These are phyloP conservation scores for Polymyxa betae DNA, from an alignment of 208 protist genomes.

Conservation along the genomic window DNA sequence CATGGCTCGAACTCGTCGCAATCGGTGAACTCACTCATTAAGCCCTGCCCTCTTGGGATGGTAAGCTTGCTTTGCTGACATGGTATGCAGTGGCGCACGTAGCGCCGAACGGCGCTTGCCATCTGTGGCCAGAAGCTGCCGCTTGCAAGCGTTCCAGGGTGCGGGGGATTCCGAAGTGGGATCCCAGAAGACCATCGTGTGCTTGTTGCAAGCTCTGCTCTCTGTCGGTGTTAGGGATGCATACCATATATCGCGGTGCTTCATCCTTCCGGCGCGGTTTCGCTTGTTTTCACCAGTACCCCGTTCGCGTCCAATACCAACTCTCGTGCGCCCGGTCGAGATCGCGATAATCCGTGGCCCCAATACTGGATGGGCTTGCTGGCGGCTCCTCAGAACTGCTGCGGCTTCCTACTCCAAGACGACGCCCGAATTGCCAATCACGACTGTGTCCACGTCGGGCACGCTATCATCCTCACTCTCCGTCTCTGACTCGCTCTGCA, in stretches of 20 bases:
- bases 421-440: not conserved
- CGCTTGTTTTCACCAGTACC: not conserved
- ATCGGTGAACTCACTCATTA: not conserved
- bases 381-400: not conserved
- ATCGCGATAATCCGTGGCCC: not conserved
- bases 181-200: too few relatives aligned
- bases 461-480: not conserved
- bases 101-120: not conserved
- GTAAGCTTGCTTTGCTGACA: constrained; percentile 21
- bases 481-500: not conserved
- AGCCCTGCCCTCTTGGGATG: not conserved
- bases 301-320: not conserved
- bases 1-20: not conserved
- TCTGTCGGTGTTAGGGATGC: too few relatives aligned
- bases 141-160: not conserved
- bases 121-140: not conserved
- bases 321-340: not conserved
- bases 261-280: not conserved
- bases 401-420: not conserved
- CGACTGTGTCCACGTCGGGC: not conserved
- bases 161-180: not conserved
- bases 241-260: not conserved
- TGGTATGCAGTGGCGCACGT: not conserved
- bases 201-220: too few relatives aligned
- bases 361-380: not conserved